These are phyloP conservation scores for Penicillium argentinense DNA, from an alignment of 495 filamentous ascomycete species.

Conservation along the genomic window DNA sequence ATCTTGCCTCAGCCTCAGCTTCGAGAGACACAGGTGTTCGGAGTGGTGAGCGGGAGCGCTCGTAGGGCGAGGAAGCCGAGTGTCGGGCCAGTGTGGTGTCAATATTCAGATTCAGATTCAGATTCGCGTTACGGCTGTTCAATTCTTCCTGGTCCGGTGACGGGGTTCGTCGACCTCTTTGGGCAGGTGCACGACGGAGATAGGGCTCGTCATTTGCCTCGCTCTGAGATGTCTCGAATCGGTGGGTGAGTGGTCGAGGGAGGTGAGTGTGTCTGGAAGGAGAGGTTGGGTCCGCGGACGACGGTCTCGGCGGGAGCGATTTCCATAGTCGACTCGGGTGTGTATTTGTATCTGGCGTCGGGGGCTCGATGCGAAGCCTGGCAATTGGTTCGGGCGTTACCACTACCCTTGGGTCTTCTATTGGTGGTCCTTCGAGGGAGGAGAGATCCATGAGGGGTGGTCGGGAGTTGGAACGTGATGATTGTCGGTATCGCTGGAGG, in stretches of 20 bases:
- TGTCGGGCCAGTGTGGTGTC: too few relatives aligned
- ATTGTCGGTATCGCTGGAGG: not conserved
- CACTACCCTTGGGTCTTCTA: conserved; percentile 19
- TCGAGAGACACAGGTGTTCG: not conserved
- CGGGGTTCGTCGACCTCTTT: conserved; percentile 1
- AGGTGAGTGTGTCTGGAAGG: not conserved
- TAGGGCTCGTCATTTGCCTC: too few relatives aligned
- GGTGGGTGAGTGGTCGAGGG: not conserved
- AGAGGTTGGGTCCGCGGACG: conserved; percentile 8
- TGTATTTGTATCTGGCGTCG: conserved; percentile 8
- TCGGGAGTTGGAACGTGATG: not conserved
- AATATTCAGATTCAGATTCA: too few relatives aligned
- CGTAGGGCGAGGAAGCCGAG: too few relatives aligned
- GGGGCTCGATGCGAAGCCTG: conserved; percentile 5
- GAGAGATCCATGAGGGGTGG: conserved; percentile 9
- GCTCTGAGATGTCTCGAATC: not conserved
- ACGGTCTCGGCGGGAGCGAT: conserved; percentile 17
- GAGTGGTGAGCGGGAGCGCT: not conserved
- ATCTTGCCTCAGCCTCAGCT: too few relatives aligned
- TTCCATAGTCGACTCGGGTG: conserved; percentile 15
- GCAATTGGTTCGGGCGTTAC: conserved; percentile 1
- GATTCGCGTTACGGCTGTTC: too few relatives aligned
- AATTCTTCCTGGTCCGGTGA: too few relatives aligned
- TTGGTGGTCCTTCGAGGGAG: conserved; percentile 7
- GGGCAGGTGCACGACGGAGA: conserved; percentile 2